Evolutionary conservation across 148 eudicot genomes (phyloP), one percentile per base, ranked within the genome.

Genomic region (Fagopyrum homotropicum): DNA sequence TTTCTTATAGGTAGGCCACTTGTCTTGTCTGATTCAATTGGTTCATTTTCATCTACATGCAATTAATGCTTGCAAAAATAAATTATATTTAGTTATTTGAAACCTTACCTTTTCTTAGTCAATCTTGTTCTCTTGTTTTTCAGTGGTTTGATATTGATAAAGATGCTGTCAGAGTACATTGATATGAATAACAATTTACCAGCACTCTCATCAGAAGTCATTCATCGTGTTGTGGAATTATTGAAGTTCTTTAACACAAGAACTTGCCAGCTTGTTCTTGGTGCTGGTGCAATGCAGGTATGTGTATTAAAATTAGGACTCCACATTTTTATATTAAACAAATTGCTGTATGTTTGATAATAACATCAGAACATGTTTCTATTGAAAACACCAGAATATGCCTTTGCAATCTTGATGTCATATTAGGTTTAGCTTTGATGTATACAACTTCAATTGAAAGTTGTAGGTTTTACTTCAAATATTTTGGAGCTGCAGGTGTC

Each of bases 201-300:
- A 60, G 79, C 87, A 77, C 87, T 90, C 51, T 92, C 99, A 61
- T 82, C 97, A 19, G 98, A 96, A 81, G 87, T 96, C 73, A 91
- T 92, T 82, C 98, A 88, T 75, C 99, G 98, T 77, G 98, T 92
- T 75, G 96, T 89, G 79, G 99, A 92, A 77, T 79, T 96, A 77
- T 84, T 96, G 88, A 96, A 96, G 80, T 88, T 89, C 76, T 96
- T 96, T 73, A 96, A 96, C 78, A 92, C 94, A 51, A 90, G 99
- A 81, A 87, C 99, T 73, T 88, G 93, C 76, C 98, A 96, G 80
- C 97, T 96, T 78, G 98, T 96, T 83, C 99, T 96, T 85, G 99
- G 99, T 72, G 99, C 99, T 78, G 96, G 91, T 81, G 99, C 99
- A 77, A 89, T 96, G 93, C 99, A 92, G 99, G 99, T 92, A 83